phyloP scores from a whole-genome alignment of 225 moss, liverwort and hornwort genomes.

The Polytrichum formosum region DNA sequence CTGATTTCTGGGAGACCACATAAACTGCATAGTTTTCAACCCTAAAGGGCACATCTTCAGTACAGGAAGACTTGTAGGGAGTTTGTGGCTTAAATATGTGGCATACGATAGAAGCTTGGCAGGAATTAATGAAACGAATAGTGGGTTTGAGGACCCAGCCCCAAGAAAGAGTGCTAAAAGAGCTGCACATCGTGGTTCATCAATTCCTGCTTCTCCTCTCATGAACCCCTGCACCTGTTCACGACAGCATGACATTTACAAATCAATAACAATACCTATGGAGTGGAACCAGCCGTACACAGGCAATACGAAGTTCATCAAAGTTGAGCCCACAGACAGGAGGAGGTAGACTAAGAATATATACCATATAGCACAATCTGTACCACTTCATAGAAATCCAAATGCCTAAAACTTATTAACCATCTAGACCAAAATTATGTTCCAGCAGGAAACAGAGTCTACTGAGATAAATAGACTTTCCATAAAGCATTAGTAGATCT shows the following conservation, averaged over 20 bases:
- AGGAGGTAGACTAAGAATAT: no score
- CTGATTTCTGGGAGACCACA: conserved; percentile 41
- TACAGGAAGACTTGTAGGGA: conserved; percentile 51
- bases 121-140: conserved; percentile 70
- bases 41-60: conserved; percentile 55
- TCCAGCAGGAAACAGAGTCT: no score
- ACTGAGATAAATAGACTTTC: no score
- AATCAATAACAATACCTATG: no score
- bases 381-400: no score
- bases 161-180: conserved; percentile 75
- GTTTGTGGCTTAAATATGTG: conserved; percentile 53
- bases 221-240: conserved; percentile 69
- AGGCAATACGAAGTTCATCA: no score
- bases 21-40: conserved; percentile 57
- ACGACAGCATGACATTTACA: background rate
- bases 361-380: no score
- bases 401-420: no score
- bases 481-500: no score
- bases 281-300: no score
- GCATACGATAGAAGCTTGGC: conserved; percentile 55
- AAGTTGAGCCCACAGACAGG: no score
- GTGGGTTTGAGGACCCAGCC: conserved; percentile 57
- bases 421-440: no score
- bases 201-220: conserved; percentile 72
- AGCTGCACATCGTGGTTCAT: conserved; percentile 75